These are phyloP conservation scores for Abortiporus biennis DNA, from an alignment of 1,284 basidiomycete genomes.

Conservation along the genomic window DNA sequence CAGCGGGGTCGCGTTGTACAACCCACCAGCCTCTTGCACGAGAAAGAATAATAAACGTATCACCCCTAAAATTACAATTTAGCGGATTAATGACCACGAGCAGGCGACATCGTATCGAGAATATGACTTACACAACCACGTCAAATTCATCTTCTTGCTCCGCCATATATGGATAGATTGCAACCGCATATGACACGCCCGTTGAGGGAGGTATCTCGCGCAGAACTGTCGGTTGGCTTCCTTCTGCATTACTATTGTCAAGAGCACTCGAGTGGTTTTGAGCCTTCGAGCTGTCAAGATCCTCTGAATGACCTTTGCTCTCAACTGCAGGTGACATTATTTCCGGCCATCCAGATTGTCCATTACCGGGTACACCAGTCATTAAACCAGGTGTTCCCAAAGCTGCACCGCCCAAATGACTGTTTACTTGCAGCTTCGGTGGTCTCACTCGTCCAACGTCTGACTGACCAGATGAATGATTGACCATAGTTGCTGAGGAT, in stretches of 20 bases:
- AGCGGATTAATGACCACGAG: conserved; percentile 1
- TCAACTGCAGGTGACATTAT: conserved; percentile 56
- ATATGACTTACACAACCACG: conserved; percentile 78
- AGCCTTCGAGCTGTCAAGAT: conserved; percentile 16
- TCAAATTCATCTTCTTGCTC: conserved; percentile 98
- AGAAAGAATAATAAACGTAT: conserved; percentile 91
- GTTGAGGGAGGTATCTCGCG: conserved; percentile 50
- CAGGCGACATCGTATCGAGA: conserved; percentile 5
- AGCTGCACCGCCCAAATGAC: conserved; percentile 29
- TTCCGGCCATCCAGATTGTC: conserved; percentile 73
- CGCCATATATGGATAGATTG: conserved; percentile 93
- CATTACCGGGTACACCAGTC: conserved; percentile 40
- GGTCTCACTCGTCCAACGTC: conserved; percentile 33
- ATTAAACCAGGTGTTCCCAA: conserved; percentile 37
- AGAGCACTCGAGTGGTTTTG: conserved; percentile 14
- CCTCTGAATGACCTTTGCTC: conserved; percentile 30
- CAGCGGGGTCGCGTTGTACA: conserved; percentile 89
- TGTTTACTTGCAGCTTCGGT: conserved; percentile 61
- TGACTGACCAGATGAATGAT: conserved; percentile 9
- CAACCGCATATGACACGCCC: conserved; percentile 84
- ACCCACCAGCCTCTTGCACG: conserved; percentile 99
- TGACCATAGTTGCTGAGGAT: too few species aligned
- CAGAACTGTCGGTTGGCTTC: conserved; percentile 16
- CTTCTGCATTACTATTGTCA: conserved; percentile 14
- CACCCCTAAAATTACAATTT: conserved; percentile 45